Conservation (phyloP, 352 stramenopile genomes). For the Phytophthora macrochlamydospora region DNA sequence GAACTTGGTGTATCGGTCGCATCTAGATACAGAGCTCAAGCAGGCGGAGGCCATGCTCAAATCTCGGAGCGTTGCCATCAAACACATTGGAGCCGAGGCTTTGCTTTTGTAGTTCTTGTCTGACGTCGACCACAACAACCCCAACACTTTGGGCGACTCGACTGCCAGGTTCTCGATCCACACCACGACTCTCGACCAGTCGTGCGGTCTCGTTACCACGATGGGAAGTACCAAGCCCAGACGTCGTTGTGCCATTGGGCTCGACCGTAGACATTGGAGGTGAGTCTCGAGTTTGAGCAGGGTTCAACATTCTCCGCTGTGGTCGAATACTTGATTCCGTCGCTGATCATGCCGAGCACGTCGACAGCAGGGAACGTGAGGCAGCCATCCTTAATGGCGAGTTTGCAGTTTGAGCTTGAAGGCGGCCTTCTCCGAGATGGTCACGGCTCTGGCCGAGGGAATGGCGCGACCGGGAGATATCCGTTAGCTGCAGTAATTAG, state of each 20-base stretch:
- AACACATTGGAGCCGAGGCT: background rate
- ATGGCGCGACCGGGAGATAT: background rate
- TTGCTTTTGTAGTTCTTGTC: background rate
- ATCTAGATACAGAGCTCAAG: background rate
- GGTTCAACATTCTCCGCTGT: background rate
- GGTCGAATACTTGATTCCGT: background rate
- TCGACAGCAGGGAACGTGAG: background rate
- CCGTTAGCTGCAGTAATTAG: too few relatives aligned
- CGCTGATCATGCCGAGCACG: background rate
- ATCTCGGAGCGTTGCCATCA: background rate
- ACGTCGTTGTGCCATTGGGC: background rate
- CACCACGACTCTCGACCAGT: background rate
- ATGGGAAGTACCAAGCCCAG: conserved; percentile 1
- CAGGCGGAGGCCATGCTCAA: background rate
- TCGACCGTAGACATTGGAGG: background rate
- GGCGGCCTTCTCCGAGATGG: background rate
- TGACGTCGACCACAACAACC: background rate
- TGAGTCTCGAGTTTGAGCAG: background rate
- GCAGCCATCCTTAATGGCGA: background rate
- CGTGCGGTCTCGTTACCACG: background rate
- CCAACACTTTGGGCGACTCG: background rate
- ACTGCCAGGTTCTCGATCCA: background rate
- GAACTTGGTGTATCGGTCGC: background rate
- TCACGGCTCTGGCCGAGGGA: background rate
- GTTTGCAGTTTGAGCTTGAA: background rate